Percentiles rank a stretch among this genome's conserved stretches.
These are phyloP conservation scores for Phytophthora fragariaefolia DNA, from an alignment of 352 stramenopile genomes.

Conservation along the genomic window DNA sequence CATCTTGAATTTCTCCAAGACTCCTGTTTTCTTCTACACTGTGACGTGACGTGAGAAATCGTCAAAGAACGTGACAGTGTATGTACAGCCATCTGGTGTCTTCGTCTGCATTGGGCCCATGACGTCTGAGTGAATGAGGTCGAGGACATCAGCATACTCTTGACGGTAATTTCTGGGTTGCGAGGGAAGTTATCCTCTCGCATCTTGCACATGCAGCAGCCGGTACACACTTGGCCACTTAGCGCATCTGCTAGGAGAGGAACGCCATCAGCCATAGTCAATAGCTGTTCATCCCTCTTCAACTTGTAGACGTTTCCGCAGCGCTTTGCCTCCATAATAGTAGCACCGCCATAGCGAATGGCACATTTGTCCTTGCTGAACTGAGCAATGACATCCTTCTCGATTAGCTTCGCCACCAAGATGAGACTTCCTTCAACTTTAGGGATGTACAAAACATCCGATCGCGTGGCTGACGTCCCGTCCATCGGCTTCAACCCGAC, in stretches of 20 bases:
- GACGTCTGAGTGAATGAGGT: slow-evolving; percentile 21
- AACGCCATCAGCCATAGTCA: slow-evolving; percentile 13
- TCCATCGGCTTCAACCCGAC: slow-evolving; percentile 17
- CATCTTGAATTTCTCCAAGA: neutral
- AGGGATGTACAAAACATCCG: slow-evolving; percentile 24
- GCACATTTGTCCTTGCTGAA: slow-evolving; percentile 27
- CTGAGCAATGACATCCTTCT: slow-evolving; percentile 21
- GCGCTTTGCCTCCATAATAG: slow-evolving; percentile 21
- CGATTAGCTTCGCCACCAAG: slow-evolving; percentile 22
- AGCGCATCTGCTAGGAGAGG: neutral
- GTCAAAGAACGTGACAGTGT: slow-evolving; percentile 29
- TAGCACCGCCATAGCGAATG: slow-evolving; percentile 10
- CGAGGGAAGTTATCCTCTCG: slow-evolving; percentile 4
- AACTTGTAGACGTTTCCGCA: slow-evolving; percentile 28
- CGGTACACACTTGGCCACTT: neutral
- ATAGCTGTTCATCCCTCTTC: slow-evolving; percentile 20
- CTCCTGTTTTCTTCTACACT: slow-evolving; percentile 15
- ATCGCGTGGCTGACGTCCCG: slow-evolving; percentile 15
- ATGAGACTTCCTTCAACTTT: slow-evolving; percentile 24
- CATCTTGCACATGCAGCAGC: slow-evolving; percentile 26
- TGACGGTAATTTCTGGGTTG: slow-evolving; percentile 11
- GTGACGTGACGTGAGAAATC: slow-evolving; percentile 24
- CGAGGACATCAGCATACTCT: slow-evolving; percentile 15
- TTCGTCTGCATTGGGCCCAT: slow-evolving; percentile 30
- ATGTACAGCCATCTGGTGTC: slow-evolving; percentile 16